Evolutionary conservation across 2,329 filamentous ascomycete species (phyloP).

Genomic region (Cadophora sp.): DNA sequence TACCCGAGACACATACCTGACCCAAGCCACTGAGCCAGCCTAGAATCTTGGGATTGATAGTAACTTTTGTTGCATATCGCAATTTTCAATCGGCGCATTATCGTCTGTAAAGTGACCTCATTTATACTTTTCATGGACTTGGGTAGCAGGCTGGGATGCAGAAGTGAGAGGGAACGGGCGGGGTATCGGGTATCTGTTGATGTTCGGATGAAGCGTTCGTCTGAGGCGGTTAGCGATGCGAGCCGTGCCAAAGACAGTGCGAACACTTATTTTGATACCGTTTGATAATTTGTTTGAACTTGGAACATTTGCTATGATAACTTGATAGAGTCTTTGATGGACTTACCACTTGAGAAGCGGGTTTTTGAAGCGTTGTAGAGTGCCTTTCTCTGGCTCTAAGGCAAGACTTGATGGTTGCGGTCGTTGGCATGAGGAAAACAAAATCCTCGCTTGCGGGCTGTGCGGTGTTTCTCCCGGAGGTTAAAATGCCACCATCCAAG

Average conservation of each 20-base stretch:
- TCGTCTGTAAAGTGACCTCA: constrained; percentile 13
- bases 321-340: no score
- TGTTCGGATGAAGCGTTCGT: constrained; percentile 8
- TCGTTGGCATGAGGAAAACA: neutral
- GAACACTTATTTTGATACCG: neutral
- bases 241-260: neutral
- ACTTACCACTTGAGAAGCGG: no score
- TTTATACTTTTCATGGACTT: neutral
- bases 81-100: constrained; percentile 7
- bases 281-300: neutral
- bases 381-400: neutral
- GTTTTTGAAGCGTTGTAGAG: no score
- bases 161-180: neutral
- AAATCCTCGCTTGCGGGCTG: neutral
- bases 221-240: neutral
- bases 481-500: neutral
- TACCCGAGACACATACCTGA: neutral
- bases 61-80: constrained; percentile 15
- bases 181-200: neutral
- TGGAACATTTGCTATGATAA: neutral
- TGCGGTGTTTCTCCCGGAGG: neutral
- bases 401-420: neutral
- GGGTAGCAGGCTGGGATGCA: neutral
- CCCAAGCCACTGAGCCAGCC: neutral
- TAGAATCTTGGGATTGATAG: neutral